A percentile compares a stretch with the other conserved stretches of the same genome.
phyloP scores from a whole-genome alignment of 805 yeast species.

The Metschnikowia amazonensis region DNA sequence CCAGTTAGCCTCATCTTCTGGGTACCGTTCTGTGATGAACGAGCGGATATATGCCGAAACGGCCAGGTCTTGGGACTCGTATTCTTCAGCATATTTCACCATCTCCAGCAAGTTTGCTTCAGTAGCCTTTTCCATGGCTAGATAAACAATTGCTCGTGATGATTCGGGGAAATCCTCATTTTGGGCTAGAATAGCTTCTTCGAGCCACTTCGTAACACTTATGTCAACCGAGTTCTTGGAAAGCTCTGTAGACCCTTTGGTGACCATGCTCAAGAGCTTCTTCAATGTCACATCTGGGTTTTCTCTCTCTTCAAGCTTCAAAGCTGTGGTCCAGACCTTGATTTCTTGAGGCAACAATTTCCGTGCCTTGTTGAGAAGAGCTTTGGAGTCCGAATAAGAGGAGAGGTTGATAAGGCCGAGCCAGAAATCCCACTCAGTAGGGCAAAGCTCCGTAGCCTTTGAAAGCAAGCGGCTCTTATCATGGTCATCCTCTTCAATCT shows the following conservation, averaged over 20 bases:
- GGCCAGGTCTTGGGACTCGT: slow-evolving; percentile 27
- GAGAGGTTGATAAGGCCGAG: slow-evolving; percentile 48
- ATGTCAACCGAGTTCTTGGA: slow-evolving; percentile 21
- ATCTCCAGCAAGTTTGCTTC: slow-evolving; percentile 16
- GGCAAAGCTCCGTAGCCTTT: slow-evolving; percentile 68
- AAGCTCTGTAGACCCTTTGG: slow-evolving; percentile 44
- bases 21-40: slow-evolving; percentile 43
- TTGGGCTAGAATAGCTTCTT: slow-evolving; percentile 53
- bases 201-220: slow-evolving; percentile 48
- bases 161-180: slow-evolving; percentile 42
- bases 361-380: slow-evolving; percentile 57
- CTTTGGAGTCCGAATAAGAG: slow-evolving; percentile 46
- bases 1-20: slow-evolving; percentile 50
- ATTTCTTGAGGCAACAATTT: slow-evolving; percentile 29
- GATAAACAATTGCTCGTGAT: slow-evolving; percentile 50
- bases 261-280: slow-evolving; percentile 46
- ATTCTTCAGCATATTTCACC: slow-evolving; percentile 31
- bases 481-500: slow-evolving; percentile 49
- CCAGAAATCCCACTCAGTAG: slow-evolving; percentile 66
- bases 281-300: slow-evolving; percentile 38
- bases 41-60: slow-evolving; percentile 45
- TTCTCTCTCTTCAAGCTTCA: slow-evolving; percentile 60
- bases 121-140: slow-evolving; percentile 32
- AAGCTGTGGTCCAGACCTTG: slow-evolving; percentile 64
- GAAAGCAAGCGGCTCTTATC: slow-evolving; percentile 51